These are phyloP conservation scores for Albatrellus ellisii DNA, from an alignment of 768 basidiomycete species.

Conservation along the genomic window DNA sequence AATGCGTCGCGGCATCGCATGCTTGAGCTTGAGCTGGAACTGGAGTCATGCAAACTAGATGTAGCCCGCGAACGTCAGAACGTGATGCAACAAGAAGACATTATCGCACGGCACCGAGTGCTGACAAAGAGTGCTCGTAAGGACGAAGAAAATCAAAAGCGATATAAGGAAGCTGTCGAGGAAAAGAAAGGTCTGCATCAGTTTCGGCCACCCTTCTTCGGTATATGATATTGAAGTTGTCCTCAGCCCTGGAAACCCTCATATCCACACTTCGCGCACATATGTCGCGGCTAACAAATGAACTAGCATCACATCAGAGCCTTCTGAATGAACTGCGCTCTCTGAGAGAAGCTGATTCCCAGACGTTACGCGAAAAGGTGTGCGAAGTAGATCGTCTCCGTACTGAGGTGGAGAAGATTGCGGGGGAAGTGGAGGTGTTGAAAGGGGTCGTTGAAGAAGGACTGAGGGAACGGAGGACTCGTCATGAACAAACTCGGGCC, in stretches of 20 bases:
- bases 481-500: conserved; percentile 29
- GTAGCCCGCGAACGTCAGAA: conserved; percentile 56
- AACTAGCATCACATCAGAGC: conserved; percentile 65
- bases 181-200: conserved; percentile 68
- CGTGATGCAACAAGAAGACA: conserved; percentile 43
- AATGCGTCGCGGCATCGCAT: conserved; percentile 69
- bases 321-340: conserved; percentile 53
- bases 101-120: conserved; percentile 19
- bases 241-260: conserved; percentile 66
- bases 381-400: conserved; percentile 55
- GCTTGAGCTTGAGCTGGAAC: conserved; percentile 76
- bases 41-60: conserved; percentile 75
- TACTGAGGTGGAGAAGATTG: conserved; percentile 69
- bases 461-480: conserved; percentile 51
- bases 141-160: conserved; percentile 16
- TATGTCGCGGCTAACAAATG: conserved; percentile 62
- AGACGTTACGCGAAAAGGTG: conserved; percentile 42
- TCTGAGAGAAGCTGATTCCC: conserved; percentile 49
- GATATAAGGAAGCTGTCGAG: conserved; percentile 69
- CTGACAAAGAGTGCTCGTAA: conserved; percentile 16
- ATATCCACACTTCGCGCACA: conserved; percentile 63
- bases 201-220: neutral
- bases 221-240: conserved; percentile 5
- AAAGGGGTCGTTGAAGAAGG: conserved; percentile 81
- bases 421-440: conserved; percentile 79